Base-by-base conservation (phyloP, 345 rosid genomes). In the Lepidium aucheri region DNA sequence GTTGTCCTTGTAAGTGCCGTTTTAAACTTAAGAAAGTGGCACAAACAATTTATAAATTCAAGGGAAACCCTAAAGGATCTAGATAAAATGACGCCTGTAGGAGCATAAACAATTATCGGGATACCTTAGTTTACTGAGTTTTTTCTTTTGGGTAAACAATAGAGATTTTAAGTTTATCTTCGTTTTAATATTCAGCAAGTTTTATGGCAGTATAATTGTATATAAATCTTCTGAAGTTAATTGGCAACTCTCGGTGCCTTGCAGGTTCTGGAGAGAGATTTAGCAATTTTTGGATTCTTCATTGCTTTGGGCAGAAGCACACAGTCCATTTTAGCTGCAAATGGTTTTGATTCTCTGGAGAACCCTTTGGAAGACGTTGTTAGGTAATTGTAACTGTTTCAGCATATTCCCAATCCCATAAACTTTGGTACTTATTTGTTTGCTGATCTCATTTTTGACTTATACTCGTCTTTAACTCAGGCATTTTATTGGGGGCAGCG, bases 251-350 rank as follows among this genome's bases (percentile, higher is more conserved):
- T 57, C 40, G 35, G 43, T 63, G 66, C 76, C 69, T 57, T 76
- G 82, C 90, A 94, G 97, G 85, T 88, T 49, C 74, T 94, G 83
- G 99, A 88, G 80, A 90, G 80, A 78, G 99, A 94, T 79, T 83
- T 94, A 84, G 90, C 99, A 66, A 86, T 90, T 70, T 90, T 90
- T 85, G 99, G 99, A 68, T 90, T 90, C 82, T 94, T 94, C 80
- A 90, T 90, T 78, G 96, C 96, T 67, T 78, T 94, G 14, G 97
- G 99, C 60, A 81, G 95, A 79, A 90, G 90, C 67, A 81, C 89
- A 10, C 83, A 83, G 68, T 78, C 83, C 60, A 80, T 71, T 78
- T 69, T 90, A 76, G 81, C 85, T 63, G 89, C 86, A 50, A 88
- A 94, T 78, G 99, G 97, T 68, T 94, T 82, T 73, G 88, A 79